Evolutionary conservation across 2,329 filamentous ascomycete genomes (phyloP).

Genomic region (Elsinoe ampelina): DNA sequence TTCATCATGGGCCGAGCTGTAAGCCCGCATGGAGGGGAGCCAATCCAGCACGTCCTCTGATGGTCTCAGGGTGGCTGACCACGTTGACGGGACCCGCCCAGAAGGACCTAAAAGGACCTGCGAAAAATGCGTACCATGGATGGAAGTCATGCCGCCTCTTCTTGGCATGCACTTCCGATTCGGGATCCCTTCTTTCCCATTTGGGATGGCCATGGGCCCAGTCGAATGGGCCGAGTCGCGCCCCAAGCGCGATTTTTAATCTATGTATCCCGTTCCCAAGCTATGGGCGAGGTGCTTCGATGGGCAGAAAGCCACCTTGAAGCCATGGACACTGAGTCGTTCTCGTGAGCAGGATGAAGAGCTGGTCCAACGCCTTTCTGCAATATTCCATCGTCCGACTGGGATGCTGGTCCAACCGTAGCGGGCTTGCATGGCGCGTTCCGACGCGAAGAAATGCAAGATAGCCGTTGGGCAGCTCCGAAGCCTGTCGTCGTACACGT

Average conservation of each 20-base stretch:
- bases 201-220: background rate
- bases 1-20: background rate
- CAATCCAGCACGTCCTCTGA: background rate
- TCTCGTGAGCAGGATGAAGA: background rate
- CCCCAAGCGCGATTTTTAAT: background rate
- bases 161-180: background rate
- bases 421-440: background rate
- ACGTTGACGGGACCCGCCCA: slow-evolving; percentile 7
- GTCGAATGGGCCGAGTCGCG: slow-evolving; percentile 1
- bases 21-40: background rate
- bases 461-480: slow-evolving; percentile 8
- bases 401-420: background rate
- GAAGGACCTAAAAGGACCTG: too few species aligned
- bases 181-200: background rate
- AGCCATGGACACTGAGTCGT: background rate
- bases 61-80: background rate
- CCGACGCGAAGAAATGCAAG: slow-evolving; percentile 8
- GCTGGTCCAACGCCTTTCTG: background rate
- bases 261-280: background rate
- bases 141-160: background rate
- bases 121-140: background rate
- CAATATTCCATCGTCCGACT: slow-evolving; percentile 1
- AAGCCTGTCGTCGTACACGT: background rate
- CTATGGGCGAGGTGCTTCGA: slow-evolving; percentile 6
- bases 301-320: background rate